These are phyloP conservation scores for Fusarium sp. DNA, from an alignment of 2,329 filamentous ascomycete genomes.

Conservation along the genomic window DNA sequence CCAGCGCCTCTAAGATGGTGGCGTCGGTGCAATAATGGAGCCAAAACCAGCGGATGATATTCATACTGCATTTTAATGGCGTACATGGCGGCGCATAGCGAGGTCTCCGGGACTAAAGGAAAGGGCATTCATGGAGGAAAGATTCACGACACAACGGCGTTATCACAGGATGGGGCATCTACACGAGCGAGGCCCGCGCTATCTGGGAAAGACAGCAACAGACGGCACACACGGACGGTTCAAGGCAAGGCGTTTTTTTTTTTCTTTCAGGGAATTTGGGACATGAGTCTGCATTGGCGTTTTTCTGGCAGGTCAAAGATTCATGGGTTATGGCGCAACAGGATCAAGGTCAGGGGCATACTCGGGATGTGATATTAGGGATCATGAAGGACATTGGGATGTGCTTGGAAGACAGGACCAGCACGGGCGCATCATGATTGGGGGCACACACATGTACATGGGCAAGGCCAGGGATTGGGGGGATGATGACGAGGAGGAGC, in stretches of 20 bases:
- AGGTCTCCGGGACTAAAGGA: conserved; percentile 7
- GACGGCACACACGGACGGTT: conserved; percentile 11
- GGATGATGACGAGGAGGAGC: background rate
- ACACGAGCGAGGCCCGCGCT: conserved; percentile 35
- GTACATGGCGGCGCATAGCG: conserved; percentile 20
- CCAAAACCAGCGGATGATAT: background rate
- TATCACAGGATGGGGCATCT: conserved; percentile 35
- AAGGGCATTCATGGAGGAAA: conserved; percentile 6
- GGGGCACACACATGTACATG: background rate
- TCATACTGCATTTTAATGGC: background rate
- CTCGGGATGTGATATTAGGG: conserved; percentile 10
- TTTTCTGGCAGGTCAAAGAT: conserved; percentile 1
- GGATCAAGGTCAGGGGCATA: conserved; percentile 14
- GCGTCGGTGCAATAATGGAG: conserved; percentile 6
- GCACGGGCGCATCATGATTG: conserved; percentile 22
- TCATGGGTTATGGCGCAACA: conserved; percentile 25
- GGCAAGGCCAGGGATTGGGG: background rate
- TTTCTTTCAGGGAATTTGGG: background rate
- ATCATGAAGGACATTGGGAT: conserved; percentile 2
- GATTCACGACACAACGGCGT: conserved; percentile 34
- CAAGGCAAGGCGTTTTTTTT: conserved; percentile 33
- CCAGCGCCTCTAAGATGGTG: conserved; percentile 14
- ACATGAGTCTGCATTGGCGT: background rate
- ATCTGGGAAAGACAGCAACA: conserved; percentile 14
- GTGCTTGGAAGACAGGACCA: conserved; percentile 38